Conservation (phyloP, 2,329 filamentous ascomycete genomes). For the Cordyceps pruinosa region DNA sequence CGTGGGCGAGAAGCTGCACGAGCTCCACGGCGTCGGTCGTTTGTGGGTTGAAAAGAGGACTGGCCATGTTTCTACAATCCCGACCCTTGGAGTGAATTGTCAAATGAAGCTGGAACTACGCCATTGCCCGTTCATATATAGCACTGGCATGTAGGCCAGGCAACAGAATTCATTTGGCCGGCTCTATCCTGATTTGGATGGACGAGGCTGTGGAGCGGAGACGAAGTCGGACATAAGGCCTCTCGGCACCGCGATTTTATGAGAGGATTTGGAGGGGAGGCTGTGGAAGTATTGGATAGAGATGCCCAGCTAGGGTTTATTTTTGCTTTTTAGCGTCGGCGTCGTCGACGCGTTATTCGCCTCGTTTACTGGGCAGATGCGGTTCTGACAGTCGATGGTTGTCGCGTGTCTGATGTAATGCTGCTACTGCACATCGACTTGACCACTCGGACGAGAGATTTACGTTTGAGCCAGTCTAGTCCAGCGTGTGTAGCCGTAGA, state of each 20-base stretch:
- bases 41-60: not conserved
- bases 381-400: not conserved
- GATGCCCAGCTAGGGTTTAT: no score
- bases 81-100: no score
- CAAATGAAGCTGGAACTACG: no score
- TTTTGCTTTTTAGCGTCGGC: not conserved
- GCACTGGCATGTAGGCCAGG: not conserved
- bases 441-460: no score
- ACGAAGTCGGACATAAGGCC: not conserved
- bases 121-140: not conserved
- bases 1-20: not conserved
- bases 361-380: not conserved
- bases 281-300: no score
- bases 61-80: not conserved
- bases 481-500: no score
- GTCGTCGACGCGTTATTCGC: not conserved
- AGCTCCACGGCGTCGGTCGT: slow-evolving; percentile 10
- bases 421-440: no score
- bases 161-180: slow-evolving; percentile 2
- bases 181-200: not conserved
- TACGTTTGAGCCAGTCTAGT: not conserved
- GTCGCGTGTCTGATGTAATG: not conserved
- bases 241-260: not conserved
- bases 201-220: not conserved
- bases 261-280: no score